Evolutionary conservation across 352 stramenopile species (phyloP).

Genomic region (Phytophthora capsici): DNA sequence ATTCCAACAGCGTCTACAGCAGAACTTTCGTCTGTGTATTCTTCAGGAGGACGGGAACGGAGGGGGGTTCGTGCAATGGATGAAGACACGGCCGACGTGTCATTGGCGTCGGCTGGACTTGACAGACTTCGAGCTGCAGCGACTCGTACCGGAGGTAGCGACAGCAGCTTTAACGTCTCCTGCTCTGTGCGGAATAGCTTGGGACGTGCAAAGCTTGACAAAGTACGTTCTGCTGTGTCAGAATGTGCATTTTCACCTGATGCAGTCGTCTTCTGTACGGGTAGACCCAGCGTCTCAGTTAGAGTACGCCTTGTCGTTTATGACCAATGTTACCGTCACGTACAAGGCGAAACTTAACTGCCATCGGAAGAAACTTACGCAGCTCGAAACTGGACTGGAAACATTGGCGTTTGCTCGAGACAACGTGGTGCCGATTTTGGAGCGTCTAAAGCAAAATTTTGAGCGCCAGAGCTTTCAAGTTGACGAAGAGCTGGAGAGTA

Average conservation of each 20-base stretch:
- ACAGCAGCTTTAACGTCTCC: constrained; percentile 12
- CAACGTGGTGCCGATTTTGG: constrained; percentile 24
- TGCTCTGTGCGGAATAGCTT: constrained; percentile 8
- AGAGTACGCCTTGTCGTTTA: constrained; percentile 36
- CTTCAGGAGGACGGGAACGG: constrained; percentile 22
- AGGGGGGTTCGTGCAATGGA: constrained; percentile 13
- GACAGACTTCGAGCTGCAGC: constrained; percentile 7
- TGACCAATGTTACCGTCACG: constrained; percentile 18
- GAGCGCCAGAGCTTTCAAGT: constrained; percentile 8
- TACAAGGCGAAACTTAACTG: constrained; percentile 1
- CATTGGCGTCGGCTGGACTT: constrained; percentile 33
- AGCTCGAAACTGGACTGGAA: constrained; percentile 12
- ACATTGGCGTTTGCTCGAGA: constrained; percentile 18
- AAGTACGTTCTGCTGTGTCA: constrained; percentile 17
- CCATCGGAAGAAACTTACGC: constrained; percentile 5
- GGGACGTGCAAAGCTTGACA: constrained; percentile 1
- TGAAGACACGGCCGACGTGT: constrained; percentile 32
- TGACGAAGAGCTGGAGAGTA: constrained; percentile 5
- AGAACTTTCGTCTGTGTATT: constrained; percentile 58
- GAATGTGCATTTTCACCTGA: constrained; percentile 20
- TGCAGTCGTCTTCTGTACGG: background rate
- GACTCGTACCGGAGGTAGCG: constrained; percentile 15
- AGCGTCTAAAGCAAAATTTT: constrained; percentile 5
- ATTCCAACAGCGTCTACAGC: constrained; percentile 37
- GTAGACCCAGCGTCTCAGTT: constrained; percentile 19